Percentiles rank a stretch among this genome's conserved stretches.
Conservation (phyloP, 805 yeast genomes). For the Sugiyamaella floridensis region DNA sequence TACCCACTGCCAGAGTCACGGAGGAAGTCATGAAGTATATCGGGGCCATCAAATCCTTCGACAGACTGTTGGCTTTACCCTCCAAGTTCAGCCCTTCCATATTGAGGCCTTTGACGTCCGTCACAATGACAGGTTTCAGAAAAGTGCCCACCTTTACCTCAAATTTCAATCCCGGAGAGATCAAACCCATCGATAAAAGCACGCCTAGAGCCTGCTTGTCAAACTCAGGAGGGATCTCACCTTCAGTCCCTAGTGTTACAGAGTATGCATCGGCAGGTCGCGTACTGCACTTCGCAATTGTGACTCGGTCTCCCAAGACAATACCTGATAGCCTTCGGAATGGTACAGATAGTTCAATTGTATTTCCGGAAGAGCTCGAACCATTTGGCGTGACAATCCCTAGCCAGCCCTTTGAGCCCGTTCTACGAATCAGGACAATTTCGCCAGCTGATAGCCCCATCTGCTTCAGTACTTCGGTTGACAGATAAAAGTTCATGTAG, state of each 20-base stretch:
- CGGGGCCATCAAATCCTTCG: background rate
- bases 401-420: constrained; percentile 14
- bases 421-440: constrained; percentile 15
- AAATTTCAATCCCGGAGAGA: constrained; percentile 31
- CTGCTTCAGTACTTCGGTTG: constrained; percentile 21
- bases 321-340: constrained; percentile 39
- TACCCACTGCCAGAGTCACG: background rate
- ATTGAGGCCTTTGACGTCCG: constrained; percentile 39
- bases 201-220: constrained; percentile 17
- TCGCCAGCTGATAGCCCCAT: constrained; percentile 26
- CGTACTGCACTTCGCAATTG: constrained; percentile 42
- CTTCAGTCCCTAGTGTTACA: constrained; percentile 31
- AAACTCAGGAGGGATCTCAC: background rate
- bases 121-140: constrained; percentile 49
- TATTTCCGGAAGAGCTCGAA: constrained; percentile 9
- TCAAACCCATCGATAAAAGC: constrained; percentile 34
- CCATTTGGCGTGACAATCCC: constrained; percentile 25
- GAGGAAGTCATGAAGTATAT: background rate
- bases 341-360: constrained; percentile 23
- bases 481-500: constrained; percentile 20
- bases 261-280: constrained; percentile 40
- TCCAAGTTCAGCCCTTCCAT: constrained; percentile 34
- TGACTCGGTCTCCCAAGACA: constrained; percentile 45
- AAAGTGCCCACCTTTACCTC: constrained; percentile 26
- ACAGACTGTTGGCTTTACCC: constrained; percentile 11